Evolutionary conservation across 352 stramenopile genomes (phyloP), one percentile per base, ranked within the genome.

Genomic region (Pythium oligandrum): DNA sequence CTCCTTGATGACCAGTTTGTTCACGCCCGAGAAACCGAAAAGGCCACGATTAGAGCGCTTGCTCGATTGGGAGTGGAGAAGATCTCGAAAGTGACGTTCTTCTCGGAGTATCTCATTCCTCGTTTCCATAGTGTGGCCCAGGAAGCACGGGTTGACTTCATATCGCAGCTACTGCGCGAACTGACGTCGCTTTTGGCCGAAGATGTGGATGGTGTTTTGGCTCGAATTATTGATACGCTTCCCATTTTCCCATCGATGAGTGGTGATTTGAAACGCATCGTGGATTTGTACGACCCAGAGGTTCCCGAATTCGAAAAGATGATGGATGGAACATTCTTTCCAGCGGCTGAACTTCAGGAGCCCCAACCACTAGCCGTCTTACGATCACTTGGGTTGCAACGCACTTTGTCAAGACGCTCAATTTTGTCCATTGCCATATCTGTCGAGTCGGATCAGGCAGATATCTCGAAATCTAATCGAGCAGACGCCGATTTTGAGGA

Each of bases 261-360:
- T 34, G 76, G 79, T 44, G 71, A 81, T 26, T 44, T 82, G 40
- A 83, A 76, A 35, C 63, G 61, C 8, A 86, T 90, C 61, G 64
- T 59, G 9, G 73, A 88, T 42, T 59, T 90, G 44, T 90, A 86
- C 38, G 79, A 90, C 37, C 79, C 79, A 34, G 79, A 90, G 39
- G 80, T 90, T 34, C 69, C 86, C 33, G 73, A 83, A 31, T 88
- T 90, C 55, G 57, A 61, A 26, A 72, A 73, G 31, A 78, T 90
- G 30, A 87, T 90, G 72, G 71, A 88, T 35, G 76, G 68, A 3
- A 71, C 75, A 0, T 88, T 87, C 57, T 90, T 88, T 48, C 79
- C 79, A 17, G 76, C 75, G 11, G 30, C 70, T 26, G 71, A 86
- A 33, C 57, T 90, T 9, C 79, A 88, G 61, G 73, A 80, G 43